Base-by-base conservation (phyloP, 306 rosid species). In the Quercus gilva region DNA sequence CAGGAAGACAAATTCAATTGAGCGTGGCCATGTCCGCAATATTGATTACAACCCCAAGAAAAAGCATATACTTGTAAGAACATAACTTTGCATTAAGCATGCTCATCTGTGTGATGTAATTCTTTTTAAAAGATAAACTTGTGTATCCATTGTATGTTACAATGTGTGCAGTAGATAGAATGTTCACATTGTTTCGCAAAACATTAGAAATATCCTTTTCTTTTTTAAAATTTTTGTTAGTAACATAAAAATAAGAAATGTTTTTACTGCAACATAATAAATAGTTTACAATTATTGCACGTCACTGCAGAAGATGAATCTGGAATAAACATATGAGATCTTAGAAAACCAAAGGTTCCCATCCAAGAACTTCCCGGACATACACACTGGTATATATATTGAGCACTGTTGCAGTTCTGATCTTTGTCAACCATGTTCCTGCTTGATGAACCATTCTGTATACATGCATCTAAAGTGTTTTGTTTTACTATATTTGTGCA, bases 341-440 rank as follows among this genome's bases (percentile, higher is more conserved):
- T 93, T 79, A 91, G 99, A 86, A 91, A 89, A 77, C 91, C 93
- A 25, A 88, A 90, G 71, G 74, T 86, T 78, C 94, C 97, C 26
- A 77, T 87, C 88, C 96, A 88, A 73, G 96, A 93, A 85, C 93
- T 95, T 86, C 93, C 92, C 17, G 98, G 99, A 73, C 99, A 95
- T 74, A 89, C 97, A 74, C 99, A 95, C 87, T 93, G 99, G 99
- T 95, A 95, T 73, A 29, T 63, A 17, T 52, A 76, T 76, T 35
- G 35, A 76, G 65, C 21, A 45, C 20, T 13, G 65, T 75, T 74
- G 71, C 56, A 79, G 60, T 70, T 56, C 45, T 71, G 74, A 14
- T 83, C 82, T 70, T 79, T 78, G 56, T 18, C 65, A 23, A 55
- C 49, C 52, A 29, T 80, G 79, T 67, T 29, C 17, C 64, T 77